These are phyloP conservation scores for Wickerhamomyces sp. DNA, from an alignment of 1,139 yeast genomes.

Conservation along the genomic window DNA sequence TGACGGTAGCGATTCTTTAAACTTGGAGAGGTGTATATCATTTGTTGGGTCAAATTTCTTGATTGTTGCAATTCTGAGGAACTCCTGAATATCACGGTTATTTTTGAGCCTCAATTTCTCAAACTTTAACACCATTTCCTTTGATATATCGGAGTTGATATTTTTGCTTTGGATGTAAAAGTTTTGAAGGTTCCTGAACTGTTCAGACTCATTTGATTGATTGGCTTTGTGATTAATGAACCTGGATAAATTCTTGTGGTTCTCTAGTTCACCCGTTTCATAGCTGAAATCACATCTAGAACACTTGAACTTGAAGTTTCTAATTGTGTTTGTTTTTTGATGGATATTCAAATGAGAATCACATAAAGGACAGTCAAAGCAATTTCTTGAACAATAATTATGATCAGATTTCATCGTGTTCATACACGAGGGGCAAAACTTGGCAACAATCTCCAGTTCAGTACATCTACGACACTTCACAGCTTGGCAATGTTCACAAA, in stretches of 20 bases:
- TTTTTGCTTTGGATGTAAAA: constrained; percentile 16
- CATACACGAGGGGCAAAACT: constrained; percentile 24
- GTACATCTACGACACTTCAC: constrained; percentile 22
- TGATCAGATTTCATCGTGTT: constrained; percentile 19
- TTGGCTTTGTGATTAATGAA: constrained; percentile 16
- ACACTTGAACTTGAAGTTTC: constrained; percentile 23
- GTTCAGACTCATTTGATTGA: background rate
- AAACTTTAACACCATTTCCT: constrained; percentile 10
- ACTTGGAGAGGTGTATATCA: constrained; percentile 1
- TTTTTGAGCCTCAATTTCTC: constrained; percentile 9
- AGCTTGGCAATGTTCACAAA: constrained; percentile 21
- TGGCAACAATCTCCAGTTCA: constrained; percentile 19
- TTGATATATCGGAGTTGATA: constrained; percentile 10
- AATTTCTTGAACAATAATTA: constrained; percentile 19
- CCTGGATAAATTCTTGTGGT: constrained; percentile 26
- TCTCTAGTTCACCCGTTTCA: constrained; percentile 22
- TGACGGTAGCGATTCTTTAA: background rate
- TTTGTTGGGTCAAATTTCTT: constrained; percentile 2
- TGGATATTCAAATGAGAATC: constrained; percentile 8
- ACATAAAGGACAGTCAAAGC: constrained; percentile 23
- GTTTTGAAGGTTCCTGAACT: constrained; percentile 15
- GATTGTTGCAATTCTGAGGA: constrained; percentile 9
- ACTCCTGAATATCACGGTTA: constrained; percentile 12
- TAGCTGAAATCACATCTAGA: constrained; percentile 24
- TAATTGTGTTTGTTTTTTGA: constrained; percentile 1